phyloP scores from a whole-genome alignment of 2,329 filamentous ascomycete species.

The Aspergillus chevalieri region DNA sequence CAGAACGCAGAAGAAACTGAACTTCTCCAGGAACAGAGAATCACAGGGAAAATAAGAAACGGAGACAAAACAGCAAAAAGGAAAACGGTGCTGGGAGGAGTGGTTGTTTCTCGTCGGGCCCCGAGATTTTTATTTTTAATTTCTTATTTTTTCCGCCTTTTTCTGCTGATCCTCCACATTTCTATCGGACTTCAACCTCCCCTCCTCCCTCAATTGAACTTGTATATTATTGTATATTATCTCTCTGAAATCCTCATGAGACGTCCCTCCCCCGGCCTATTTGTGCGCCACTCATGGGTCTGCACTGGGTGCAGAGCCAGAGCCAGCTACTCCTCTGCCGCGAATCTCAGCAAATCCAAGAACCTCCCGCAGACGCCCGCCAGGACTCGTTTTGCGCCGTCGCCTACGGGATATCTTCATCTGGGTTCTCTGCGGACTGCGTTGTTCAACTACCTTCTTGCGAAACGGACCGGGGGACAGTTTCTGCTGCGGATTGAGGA shows the following conservation, averaged over 20 bases:
- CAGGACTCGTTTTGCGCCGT: slow-evolving; percentile 86
- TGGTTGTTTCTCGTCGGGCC: background rate
- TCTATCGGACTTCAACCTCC: background rate
- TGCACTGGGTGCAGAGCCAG: slow-evolving; percentile 32
- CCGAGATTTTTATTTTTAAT: background rate
- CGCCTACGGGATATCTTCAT: slow-evolving; percentile 89
- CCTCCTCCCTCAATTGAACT: slow-evolving; percentile 1
- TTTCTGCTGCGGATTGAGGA: slow-evolving; percentile 92
- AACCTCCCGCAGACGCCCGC: slow-evolving; percentile 51
- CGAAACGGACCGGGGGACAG: slow-evolving; percentile 77
- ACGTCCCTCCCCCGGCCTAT: slow-evolving; percentile 15
- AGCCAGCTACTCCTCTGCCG: slow-evolving; percentile 24
- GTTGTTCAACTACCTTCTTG: slow-evolving; percentile 91
- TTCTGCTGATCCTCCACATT: slow-evolving; percentile 1
- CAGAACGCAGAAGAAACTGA: background rate
- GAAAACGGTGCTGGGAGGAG: background rate
- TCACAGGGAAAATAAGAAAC: no score
- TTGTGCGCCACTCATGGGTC: slow-evolving; percentile 29
- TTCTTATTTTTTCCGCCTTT: background rate
- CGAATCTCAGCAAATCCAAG: slow-evolving; percentile 26
- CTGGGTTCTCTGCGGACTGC: slow-evolving; percentile 87
- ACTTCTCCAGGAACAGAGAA: background rate
- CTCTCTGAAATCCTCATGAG: slow-evolving; percentile 19
- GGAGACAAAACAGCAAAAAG: no score
- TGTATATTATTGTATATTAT: background rate